These are phyloP conservation scores for Castanea sativa DNA, from an alignment of 306 rosid genomes.

Conservation along the genomic window DNA sequence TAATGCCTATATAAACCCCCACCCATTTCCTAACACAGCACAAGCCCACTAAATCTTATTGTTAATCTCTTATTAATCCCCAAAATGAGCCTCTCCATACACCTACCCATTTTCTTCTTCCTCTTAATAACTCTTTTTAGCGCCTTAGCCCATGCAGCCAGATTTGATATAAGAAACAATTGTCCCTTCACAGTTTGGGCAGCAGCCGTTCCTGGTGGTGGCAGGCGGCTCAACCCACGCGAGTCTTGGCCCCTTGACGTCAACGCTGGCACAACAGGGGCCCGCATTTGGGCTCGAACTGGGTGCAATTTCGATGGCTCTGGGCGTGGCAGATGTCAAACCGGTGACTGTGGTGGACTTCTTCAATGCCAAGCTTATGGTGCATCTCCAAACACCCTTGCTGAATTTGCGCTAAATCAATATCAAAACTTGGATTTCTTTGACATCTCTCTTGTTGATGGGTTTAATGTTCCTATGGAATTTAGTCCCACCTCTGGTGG, in stretches of 20 bases:
- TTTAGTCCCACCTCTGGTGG: background rate
- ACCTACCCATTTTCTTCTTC: background rate
- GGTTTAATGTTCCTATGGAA: background rate
- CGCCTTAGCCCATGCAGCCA: constrained; percentile 25
- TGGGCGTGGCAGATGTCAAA: constrained; percentile 48
- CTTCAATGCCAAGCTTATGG: constrained; percentile 48
- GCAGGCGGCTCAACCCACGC: constrained; percentile 31
- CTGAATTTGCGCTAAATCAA: constrained; percentile 49
- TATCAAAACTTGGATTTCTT: constrained; percentile 44
- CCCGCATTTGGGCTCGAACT: constrained; percentile 76
- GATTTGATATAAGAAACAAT: constrained; percentile 40
- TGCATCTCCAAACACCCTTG: constrained; percentile 51
- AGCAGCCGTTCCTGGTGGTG: constrained; percentile 49
- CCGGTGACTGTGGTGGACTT: constrained; percentile 57
- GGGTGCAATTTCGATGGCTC: constrained; percentile 50
- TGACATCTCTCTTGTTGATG: constrained; percentile 30
- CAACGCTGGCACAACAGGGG: constrained; percentile 26
- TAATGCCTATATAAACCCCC: constrained; percentile 15
- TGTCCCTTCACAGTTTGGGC: constrained; percentile 65
- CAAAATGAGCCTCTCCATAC: constrained; percentile 16
- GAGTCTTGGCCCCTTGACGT: constrained; percentile 43
- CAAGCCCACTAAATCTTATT: background rate
- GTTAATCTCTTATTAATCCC: background rate
- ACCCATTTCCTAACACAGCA: background rate
- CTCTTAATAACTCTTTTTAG: constrained; percentile 15